Conservation (phyloP, 805 yeast species). For the Candida qinlingensis region DNA sequence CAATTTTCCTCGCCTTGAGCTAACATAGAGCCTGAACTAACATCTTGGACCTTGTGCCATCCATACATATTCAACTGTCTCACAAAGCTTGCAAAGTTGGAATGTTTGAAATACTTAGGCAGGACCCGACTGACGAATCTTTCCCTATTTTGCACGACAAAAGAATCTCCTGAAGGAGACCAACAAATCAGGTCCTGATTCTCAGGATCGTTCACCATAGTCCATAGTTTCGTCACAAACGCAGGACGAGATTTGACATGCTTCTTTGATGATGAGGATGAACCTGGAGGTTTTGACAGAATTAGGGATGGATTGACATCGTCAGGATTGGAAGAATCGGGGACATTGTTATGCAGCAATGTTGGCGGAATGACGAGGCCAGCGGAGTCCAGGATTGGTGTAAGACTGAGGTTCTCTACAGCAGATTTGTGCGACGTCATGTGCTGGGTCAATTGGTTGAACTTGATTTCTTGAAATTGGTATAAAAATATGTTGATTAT, state of each 20-base stretch:
- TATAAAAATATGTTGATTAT: no score
- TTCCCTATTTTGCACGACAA: slow-evolving; percentile 81
- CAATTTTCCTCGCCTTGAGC: slow-evolving; percentile 62
- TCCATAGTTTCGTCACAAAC: slow-evolving; percentile 90
- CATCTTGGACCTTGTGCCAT: slow-evolving; percentile 97
- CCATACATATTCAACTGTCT: slow-evolving; percentile 98
- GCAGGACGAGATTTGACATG: slow-evolving; percentile 65
- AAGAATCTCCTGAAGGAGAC: slow-evolving; percentile 80
- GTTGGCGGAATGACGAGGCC: slow-evolving; percentile 1
- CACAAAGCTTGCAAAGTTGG: slow-evolving; percentile 92
- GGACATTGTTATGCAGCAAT: neutral
- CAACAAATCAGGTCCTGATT: slow-evolving; percentile 74
- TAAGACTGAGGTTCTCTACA: neutral
- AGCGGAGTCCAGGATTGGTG: neutral
- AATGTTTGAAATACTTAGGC: slow-evolving; percentile 92
- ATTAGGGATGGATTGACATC: neutral
- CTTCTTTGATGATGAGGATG: neutral
- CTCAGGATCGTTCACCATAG: slow-evolving; percentile 80
- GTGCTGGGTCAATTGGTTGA: neutral
- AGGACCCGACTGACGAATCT: slow-evolving; percentile 72
- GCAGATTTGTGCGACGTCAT: neutral
- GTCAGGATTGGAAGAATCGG: neutral
- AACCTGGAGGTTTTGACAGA: neutral
- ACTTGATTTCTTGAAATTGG: no score
- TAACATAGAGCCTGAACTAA: slow-evolving; percentile 65